These are phyloP conservation scores for Nakaseomyces glabratus DNA, from an alignment of 1,139 yeast species.

Conservation along the genomic window DNA sequence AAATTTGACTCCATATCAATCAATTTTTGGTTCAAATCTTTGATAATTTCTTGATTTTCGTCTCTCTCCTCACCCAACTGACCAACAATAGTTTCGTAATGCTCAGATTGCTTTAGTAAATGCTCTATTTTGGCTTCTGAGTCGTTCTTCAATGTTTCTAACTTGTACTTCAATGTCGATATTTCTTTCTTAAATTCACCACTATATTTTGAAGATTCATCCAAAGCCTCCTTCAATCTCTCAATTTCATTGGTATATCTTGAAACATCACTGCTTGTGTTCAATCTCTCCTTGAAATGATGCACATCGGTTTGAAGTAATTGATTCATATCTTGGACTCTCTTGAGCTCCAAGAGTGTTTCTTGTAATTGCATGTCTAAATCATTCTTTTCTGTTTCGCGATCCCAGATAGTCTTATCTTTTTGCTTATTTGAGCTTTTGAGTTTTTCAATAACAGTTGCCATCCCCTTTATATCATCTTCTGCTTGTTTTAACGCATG, in stretches of 20 bases:
- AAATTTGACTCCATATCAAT: constrained; percentile 38
- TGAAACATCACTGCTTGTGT: constrained; percentile 35
- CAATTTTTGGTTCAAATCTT: constrained; percentile 31
- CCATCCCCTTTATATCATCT: constrained; percentile 53
- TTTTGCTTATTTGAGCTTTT: constrained; percentile 46
- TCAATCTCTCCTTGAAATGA: constrained; percentile 43
- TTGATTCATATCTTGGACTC: constrained; percentile 39
- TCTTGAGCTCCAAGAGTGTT: constrained; percentile 46
- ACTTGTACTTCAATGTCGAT: constrained; percentile 51
- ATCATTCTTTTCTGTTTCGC: constrained; percentile 43
- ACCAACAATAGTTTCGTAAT: constrained; percentile 37
- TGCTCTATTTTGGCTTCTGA: constrained; percentile 47
- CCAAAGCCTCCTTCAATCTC: constrained; percentile 48
- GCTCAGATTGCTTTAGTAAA: constrained; percentile 43
- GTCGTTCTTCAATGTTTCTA: constrained; percentile 47
- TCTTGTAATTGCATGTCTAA: constrained; percentile 56
- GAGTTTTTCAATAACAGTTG: constrained; percentile 47
- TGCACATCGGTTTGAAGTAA: constrained; percentile 44
- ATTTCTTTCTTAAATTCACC: constrained; percentile 57
- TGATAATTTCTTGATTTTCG: constrained; percentile 37
- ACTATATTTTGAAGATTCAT: constrained; percentile 50
- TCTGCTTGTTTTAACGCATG: constrained; percentile 46
- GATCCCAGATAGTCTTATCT: constrained; percentile 53
- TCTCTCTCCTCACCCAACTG: constrained; percentile 43
- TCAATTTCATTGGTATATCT: constrained; percentile 51